Evolutionary conservation across 345 rosid species (phyloP).

Genomic region (Citrus maxima): DNA sequence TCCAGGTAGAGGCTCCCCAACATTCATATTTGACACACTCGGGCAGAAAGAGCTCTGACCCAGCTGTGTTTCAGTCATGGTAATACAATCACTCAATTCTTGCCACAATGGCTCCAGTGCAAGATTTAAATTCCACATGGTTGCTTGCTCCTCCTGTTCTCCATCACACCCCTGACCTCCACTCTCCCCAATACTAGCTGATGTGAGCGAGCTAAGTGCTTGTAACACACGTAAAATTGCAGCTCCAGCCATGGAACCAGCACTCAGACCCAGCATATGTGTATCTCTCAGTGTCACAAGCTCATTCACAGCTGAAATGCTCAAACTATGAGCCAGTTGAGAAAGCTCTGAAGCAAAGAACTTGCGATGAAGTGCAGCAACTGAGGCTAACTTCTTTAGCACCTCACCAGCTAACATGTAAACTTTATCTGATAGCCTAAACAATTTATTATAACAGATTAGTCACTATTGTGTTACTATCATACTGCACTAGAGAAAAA

Average conservation of each 20-base stretch:
- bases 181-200: conserved; percentile 38
- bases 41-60: conserved; percentile 53
- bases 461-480: conserved; percentile 6
- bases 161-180: conserved; percentile 31
- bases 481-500: neutral
- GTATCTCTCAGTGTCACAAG: conserved; percentile 68
- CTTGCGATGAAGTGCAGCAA: conserved; percentile 60
- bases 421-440: conserved; percentile 88
- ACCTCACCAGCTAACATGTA: conserved; percentile 79
- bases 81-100: conserved; percentile 86
- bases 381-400: conserved; percentile 75
- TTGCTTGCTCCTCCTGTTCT: conserved; percentile 72
- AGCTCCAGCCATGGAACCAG: conserved; percentile 94
- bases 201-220: conserved; percentile 70
- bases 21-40: conserved; percentile 37
- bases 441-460: conserved; percentile 19
- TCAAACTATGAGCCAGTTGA: conserved; percentile 68
- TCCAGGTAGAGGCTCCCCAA: conserved; percentile 64
- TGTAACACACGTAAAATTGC: conserved; percentile 85
- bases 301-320: conserved; percentile 78
- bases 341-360: conserved; percentile 72
- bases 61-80: conserved; percentile 79
- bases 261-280: conserved; percentile 77
- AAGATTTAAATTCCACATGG: conserved; percentile 62
- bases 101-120: conserved; percentile 92